Percentiles rank a stretch among this genome's conserved stretches.
Evolutionary conservation across 2,329 filamentous ascomycete species (phyloP).

Genomic region (Microdochium trichocladiopsis): DNA sequence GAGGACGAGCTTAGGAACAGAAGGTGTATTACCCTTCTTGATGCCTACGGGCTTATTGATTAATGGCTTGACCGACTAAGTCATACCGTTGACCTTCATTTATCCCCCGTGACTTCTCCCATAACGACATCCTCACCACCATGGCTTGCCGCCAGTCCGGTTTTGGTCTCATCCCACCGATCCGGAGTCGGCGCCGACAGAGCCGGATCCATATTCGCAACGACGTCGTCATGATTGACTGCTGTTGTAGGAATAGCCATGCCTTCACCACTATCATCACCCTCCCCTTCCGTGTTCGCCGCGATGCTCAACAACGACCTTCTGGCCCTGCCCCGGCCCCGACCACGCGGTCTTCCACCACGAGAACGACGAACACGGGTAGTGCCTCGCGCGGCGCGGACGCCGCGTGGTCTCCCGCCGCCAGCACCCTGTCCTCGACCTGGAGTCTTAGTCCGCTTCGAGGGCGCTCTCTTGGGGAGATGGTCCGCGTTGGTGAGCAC

Average conservation of each 20-base stretch:
- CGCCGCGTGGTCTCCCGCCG: neutral
- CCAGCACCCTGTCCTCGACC: neutral
- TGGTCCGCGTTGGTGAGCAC: slow-evolving; percentile 19
- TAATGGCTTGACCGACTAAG: too few relatives aligned
- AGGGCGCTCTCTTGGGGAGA: neutral
- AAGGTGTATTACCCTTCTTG: too few relatives aligned
- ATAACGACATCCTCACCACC: too few relatives aligned
- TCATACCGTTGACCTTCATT: too few relatives aligned
- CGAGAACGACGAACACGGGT: too few relatives aligned
- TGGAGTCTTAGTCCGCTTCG: neutral
- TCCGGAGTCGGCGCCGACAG: too few relatives aligned
- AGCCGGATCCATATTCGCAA: too few relatives aligned
- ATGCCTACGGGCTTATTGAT: too few relatives aligned
- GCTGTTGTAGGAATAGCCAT: neutral
- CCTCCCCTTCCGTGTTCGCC: neutral
- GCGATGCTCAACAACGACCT: neutral
- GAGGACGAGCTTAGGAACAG: too few relatives aligned
- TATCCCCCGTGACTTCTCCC: too few relatives aligned
- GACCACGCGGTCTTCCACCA: neutral
- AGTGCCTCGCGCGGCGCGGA: neutral
- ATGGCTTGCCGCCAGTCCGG: too few relatives aligned
- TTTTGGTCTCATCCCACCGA: too few relatives aligned
- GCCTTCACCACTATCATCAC: neutral
- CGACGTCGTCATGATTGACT: neutral
- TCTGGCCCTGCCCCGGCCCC: neutral